These are phyloP conservation scores for Salix udensis DNA, from an alignment of 345 rosid species.

Conservation along the genomic window DNA sequence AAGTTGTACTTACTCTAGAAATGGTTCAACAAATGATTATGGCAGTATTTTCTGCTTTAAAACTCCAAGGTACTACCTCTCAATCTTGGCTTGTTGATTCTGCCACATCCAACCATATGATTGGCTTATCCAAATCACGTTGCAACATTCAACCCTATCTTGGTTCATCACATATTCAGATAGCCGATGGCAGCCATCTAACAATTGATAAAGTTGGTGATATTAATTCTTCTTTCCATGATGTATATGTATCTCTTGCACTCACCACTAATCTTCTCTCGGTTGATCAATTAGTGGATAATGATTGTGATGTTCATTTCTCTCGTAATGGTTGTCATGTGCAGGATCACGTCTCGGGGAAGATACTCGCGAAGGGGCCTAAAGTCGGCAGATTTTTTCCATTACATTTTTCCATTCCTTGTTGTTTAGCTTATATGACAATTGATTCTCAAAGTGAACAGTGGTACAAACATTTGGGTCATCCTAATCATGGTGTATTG, in stretches of 20 bases:
- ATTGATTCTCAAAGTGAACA: no score
- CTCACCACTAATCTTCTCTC: no score
- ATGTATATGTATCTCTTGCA: not conserved
- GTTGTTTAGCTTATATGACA: not conserved
- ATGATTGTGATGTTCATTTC: not conserved
- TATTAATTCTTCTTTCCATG: not conserved
- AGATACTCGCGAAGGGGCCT: not conserved
- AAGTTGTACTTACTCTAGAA: not conserved
- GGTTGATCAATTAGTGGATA: not conserved
- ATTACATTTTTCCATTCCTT: not conserved
- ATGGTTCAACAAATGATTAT: constrained; percentile 12
- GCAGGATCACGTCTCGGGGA: constrained; percentile 8
- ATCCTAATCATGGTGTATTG: not conserved
- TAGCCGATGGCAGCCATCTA: not conserved
- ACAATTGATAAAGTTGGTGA: not conserved
- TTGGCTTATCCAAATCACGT: not conserved
- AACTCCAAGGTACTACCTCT: not conserved
- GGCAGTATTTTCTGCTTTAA: not conserved
- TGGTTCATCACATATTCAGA: no score
- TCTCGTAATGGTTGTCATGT: constrained; percentile 1
- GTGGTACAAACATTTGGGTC: no score
- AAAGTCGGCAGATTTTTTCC: not conserved
- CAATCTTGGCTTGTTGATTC: no score
- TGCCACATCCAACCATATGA: not conserved
- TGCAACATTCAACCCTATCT: not conserved